These are phyloP conservation scores for Zymoseptoria crescenta DNA, from an alignment of 2,329 filamentous ascomycete species.

Conservation along the genomic window DNA sequence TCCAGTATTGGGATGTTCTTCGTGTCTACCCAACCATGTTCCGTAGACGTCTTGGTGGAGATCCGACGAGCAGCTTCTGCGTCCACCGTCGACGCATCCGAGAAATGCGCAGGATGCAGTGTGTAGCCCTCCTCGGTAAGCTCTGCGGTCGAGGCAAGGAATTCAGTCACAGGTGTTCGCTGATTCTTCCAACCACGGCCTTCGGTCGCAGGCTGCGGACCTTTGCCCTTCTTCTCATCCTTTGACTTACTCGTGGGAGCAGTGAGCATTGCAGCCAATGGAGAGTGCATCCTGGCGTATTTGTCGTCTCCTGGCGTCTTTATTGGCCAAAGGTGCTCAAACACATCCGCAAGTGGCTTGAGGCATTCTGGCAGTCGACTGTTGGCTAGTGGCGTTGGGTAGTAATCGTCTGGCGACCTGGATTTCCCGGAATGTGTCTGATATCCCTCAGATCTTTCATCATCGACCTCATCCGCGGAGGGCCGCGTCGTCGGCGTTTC, in stretches of 20 bases:
- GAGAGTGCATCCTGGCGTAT: slow-evolving; percentile 74
- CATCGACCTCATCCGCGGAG: neutral
- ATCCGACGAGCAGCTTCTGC: slow-evolving; percentile 38
- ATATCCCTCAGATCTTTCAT: neutral
- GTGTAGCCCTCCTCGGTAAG: slow-evolving; percentile 76
- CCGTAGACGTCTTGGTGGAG: slow-evolving; percentile 39
- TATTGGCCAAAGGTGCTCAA: slow-evolving; percentile 82
- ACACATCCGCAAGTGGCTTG: slow-evolving; percentile 68
- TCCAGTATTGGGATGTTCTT: slow-evolving; percentile 53
- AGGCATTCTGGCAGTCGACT: slow-evolving; percentile 36
- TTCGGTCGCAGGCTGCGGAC: slow-evolving; percentile 53
- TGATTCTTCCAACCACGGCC: slow-evolving; percentile 63
- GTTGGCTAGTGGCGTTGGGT: slow-evolving; percentile 38
- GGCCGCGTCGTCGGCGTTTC: slow-evolving; percentile 1
- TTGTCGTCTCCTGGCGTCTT: slow-evolving; percentile 80
- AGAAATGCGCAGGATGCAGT: slow-evolving; percentile 69
- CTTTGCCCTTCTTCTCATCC: slow-evolving; percentile 57
- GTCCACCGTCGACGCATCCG: slow-evolving; percentile 8
- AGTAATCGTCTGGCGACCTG: slow-evolving; percentile 42
- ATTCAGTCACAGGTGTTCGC: slow-evolving; percentile 73
- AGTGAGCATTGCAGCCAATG: slow-evolving; percentile 74
- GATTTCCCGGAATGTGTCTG: slow-evolving; percentile 14
- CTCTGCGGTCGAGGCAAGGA: slow-evolving; percentile 64
- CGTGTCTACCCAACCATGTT: slow-evolving; percentile 77
- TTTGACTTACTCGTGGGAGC: slow-evolving; percentile 62